phyloP scores from a whole-genome alignment of 768 basidiomycete genomes.

The Mycena floridula region DNA sequence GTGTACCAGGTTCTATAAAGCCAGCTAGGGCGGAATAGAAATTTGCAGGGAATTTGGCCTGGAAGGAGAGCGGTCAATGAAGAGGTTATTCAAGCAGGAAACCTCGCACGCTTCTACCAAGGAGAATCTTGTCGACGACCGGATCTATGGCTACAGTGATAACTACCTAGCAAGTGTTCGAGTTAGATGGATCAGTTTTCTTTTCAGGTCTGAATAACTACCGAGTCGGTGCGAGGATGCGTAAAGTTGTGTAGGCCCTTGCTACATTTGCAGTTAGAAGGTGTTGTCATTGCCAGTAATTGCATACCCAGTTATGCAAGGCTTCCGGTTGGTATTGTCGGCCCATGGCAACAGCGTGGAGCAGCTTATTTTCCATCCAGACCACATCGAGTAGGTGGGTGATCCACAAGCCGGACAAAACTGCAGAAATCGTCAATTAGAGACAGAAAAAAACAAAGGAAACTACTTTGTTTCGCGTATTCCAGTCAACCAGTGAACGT shows the following conservation, averaged over 20 bases:
- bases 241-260: conserved; percentile 84
- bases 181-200: too few relatives aligned
- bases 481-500: conserved; percentile 89
- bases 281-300: conserved; percentile 5
- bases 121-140: conserved; percentile 73
- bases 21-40: conserved; percentile 92
- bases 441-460: conserved; percentile 7
- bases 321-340: conserved; percentile 52
- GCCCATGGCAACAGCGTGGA: conserved; percentile 70
- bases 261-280: conserved; percentile 28
- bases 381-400: conserved; percentile 81
- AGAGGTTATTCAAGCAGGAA: neutral
- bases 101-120: conserved; percentile 81
- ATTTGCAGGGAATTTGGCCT: conserved; percentile 61
- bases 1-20: conserved; percentile 90
- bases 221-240: conserved; percentile 80
- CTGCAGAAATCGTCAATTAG: conserved; percentile 35
- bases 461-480: conserved; percentile 77
- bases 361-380: conserved; percentile 92
- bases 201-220: too few relatives aligned
- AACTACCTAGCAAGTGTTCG: too few relatives aligned
- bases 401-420: conserved; percentile 89
- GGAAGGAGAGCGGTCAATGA: conserved; percentile 5
- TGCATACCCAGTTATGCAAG: conserved; percentile 69
- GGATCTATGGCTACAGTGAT: conserved; percentile 86